These are phyloP conservation scores for Phtheirospermum japonicum DNA, from an alignment of 257 asterid species.

Conservation along the genomic window DNA sequence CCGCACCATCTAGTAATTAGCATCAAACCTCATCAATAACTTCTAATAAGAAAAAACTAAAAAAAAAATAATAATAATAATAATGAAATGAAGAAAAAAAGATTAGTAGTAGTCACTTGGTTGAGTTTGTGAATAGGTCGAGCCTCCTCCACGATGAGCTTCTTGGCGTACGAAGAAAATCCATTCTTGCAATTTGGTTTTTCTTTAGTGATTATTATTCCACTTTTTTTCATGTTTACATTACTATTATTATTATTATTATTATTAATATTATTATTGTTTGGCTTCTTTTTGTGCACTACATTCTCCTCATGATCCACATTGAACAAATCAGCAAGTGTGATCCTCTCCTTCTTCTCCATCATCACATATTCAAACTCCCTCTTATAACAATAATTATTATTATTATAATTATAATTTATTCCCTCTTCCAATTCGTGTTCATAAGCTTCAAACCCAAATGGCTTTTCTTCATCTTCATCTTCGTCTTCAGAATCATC, in stretches of 20 bases:
- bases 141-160: conserved; percentile 34
- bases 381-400: too few species aligned
- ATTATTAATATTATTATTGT: neutral
- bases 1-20: too few species aligned
- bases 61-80: neutral
- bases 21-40: too few species aligned
- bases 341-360: conserved; percentile 46
- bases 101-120: conserved; percentile 34
- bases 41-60: too few species aligned
- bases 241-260: neutral
- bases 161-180: conserved; percentile 21
- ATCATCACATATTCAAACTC: conserved; percentile 6
- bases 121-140: conserved; percentile 51
- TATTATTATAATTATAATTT: neutral
- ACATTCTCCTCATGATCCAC: conserved; percentile 33
- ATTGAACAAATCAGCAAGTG: conserved; percentile 65
- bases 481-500: neutral
- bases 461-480: conserved; percentile 30
- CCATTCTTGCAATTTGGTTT: too few species aligned
- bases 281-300: neutral
- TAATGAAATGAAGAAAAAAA: neutral
- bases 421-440: conserved; percentile 7
- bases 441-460: conserved; percentile 9
- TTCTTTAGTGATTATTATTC: too few species aligned
- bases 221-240: neutral